Percentiles rank a stretch among this genome's conserved stretches.
Conservation (phyloP, 2,329 filamentous ascomycete species). For the Sarocladiaceae sp. region DNA sequence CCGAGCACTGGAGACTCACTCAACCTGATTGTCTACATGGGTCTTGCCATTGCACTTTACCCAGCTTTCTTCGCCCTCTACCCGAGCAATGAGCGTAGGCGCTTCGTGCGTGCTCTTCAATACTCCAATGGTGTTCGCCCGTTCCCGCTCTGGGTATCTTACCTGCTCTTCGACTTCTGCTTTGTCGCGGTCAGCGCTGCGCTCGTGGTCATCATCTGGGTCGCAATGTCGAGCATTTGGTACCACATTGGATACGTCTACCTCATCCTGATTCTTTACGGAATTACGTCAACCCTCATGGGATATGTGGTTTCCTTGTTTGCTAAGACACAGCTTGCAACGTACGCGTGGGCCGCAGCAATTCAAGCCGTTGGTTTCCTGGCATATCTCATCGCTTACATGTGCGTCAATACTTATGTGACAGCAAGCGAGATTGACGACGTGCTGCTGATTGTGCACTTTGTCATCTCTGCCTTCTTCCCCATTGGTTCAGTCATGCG, state of each 20-base stretch:
- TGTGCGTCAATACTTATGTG: constrained; percentile 69
- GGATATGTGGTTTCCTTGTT: constrained; percentile 79
- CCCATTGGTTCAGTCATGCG: constrained; percentile 72
- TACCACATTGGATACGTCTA: constrained; percentile 79
- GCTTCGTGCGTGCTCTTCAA: constrained; percentile 75
- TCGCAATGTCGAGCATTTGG: constrained; percentile 58
- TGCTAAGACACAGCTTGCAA: constrained; percentile 69
- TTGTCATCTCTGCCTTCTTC: constrained; percentile 64
- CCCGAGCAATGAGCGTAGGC: constrained; percentile 73
- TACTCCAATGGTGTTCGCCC: constrained; percentile 88
- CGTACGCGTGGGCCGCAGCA: constrained; percentile 77
- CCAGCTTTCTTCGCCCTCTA: constrained; percentile 87
- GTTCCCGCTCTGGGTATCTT: constrained; percentile 78
- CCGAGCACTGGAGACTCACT: constrained; percentile 65
- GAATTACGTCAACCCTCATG: constrained; percentile 67
- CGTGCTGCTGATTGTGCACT: constrained; percentile 64
- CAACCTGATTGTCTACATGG: constrained; percentile 76
- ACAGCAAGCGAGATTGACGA: constrained; percentile 53
- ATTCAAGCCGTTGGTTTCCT: constrained; percentile 68
- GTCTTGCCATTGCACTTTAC: constrained; percentile 69
- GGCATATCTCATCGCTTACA: constrained; percentile 64
- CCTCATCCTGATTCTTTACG: constrained; percentile 73
- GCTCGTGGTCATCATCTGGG: constrained; percentile 63
- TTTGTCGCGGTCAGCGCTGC: constrained; percentile 62
- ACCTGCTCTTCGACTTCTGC: constrained; percentile 71